Base-by-base conservation (phyloP, 2,329 filamentous ascomycete species). In the Verticillium albo-atrum region DNA sequence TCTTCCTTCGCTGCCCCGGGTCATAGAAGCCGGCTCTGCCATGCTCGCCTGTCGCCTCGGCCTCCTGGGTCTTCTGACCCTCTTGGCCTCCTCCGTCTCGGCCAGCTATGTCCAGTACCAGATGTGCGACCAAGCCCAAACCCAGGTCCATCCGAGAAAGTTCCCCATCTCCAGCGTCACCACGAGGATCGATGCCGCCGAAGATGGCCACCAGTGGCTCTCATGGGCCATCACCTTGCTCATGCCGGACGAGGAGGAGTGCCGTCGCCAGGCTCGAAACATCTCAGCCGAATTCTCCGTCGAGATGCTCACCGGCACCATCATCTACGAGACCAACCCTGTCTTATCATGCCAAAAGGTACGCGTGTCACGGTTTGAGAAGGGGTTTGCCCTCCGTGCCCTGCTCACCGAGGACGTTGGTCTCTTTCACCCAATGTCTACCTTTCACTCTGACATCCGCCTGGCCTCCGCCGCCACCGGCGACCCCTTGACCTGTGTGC, bases 351-450 rank as follows among this genome's bases (percentile, higher is more conserved):
- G 42, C 42, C 23, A 50, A 23, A n/a, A n/a, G 42, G 42, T 50
- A 9, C 20, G 25, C 10, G 3, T 3, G 3, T 3, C n/a, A 20
- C n/a, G 9, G n/a, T 6, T 4, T 9, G 20, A 23, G 20, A 23
- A 20, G n/a, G 42, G 9, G 10, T 20, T 20, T 23, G 42, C 20
- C 9, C 20, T 23, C 20, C 23, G 20, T 12, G 42, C 63, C 12
- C 42, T 32, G 10, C n/a, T 58, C 6, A 14, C 51, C 2, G 50
- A 52, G n/a, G 62, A 65, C 35, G 59, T 61, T 6, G 57, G 52
- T 6, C 34, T 14, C 14, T 54, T 66, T 14, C 51, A 59, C 27
- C 56, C 58, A 4, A 35, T 65, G 15, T 63, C 63, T 10, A 66
- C 63, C 3, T 63, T 64, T 35, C 56, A 62, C 20, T 26, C 54